Conservation (phyloP, 345 rosid species). For the Eucalyptus viminalis region DNA sequence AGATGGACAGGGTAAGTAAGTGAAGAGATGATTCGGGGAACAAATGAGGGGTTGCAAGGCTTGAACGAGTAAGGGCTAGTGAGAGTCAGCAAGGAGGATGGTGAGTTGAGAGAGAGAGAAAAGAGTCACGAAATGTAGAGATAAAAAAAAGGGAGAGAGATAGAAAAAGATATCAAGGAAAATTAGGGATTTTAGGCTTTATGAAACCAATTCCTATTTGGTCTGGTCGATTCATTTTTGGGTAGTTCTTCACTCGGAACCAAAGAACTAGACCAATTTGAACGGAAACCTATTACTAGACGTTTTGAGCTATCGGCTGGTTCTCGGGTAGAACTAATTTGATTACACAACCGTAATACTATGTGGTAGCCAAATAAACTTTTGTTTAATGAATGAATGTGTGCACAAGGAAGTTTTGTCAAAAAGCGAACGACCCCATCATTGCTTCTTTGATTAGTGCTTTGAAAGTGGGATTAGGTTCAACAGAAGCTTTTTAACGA, state of each 20-base stretch:
- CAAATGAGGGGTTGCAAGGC: not conserved
- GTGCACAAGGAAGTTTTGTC: not conserved
- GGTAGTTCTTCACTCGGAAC: not conserved
- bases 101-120: not conserved
- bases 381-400: not conserved
- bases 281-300: not conserved
- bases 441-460: not conserved
- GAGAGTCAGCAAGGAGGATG: not conserved
- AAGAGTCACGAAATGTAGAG: no score
- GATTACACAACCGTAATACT: not conserved
- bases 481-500: slow-evolving; percentile 19
- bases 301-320: not conserved
- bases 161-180: not conserved
- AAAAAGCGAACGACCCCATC: not conserved
- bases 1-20: no score
- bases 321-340: no score
- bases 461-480: not conserved
- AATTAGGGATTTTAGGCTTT: not conserved
- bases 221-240: fast-evolving
- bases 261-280: fast-evolving
- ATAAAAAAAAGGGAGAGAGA: not conserved
- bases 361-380: not conserved
- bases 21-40: not conserved
- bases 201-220: no score
- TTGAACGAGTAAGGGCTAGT: no score